Evolutionary conservation across 2,329 filamentous ascomycete genomes (phyloP).

Genomic region (Fusarium musae): DNA sequence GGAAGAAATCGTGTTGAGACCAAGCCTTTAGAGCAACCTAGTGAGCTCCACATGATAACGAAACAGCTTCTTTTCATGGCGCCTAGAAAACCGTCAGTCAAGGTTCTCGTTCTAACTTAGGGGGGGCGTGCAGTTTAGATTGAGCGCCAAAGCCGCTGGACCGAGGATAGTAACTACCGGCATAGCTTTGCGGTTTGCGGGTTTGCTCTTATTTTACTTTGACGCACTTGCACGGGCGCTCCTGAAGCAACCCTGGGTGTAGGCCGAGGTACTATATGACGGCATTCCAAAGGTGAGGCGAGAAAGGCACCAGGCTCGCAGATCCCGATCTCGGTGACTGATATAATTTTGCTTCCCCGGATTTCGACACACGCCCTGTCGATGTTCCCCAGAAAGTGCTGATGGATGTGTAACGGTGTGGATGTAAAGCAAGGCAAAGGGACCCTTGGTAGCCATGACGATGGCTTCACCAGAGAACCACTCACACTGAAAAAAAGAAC

Average conservation of each 20-base stretch:
- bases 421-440: constrained; percentile 16
- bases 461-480: constrained; percentile 24
- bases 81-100: constrained; percentile 27
- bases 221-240: neutral
- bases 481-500: constrained; percentile 4
- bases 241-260: constrained; percentile 15
- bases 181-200: neutral
- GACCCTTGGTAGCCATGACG: constrained; percentile 18
- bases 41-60: constrained; percentile 16
- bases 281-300: constrained; percentile 20
- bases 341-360: constrained; percentile 28
- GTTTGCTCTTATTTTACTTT: constrained; percentile 7
- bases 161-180: constrained; percentile 39
- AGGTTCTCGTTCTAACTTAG: neutral
- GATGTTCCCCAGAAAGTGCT: constrained; percentile 28
- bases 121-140: constrained; percentile 29
- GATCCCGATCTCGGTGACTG: constrained; percentile 32
- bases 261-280: constrained; percentile 14
- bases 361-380: constrained; percentile 30
- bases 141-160: constrained; percentile 39
- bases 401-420: constrained; percentile 22
- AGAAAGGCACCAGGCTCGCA: constrained; percentile 12
- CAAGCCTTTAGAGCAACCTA: constrained; percentile 7
- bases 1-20: constrained; percentile 31
- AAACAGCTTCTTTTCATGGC: constrained; percentile 17